Percentiles rank a stretch among this genome's conserved stretches.
phyloP scores from a whole-genome alignment of 208 protist species.

The Spongospora subterranea region DNA sequence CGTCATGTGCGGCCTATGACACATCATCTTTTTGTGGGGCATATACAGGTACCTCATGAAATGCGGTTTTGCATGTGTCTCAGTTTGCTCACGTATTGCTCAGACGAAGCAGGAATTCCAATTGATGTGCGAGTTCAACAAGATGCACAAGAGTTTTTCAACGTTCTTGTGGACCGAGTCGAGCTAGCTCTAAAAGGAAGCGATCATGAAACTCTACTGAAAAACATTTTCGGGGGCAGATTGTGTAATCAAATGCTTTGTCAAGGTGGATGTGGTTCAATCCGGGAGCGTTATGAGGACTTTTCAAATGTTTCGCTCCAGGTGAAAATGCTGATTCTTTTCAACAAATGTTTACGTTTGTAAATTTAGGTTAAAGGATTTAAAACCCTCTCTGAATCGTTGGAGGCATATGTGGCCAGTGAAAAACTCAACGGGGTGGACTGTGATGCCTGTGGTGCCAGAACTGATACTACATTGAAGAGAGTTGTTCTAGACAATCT shows the following conservation, averaged over 20 bases:
- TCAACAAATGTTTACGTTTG: neutral
- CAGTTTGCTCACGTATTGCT: neutral
- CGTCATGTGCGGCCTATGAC: neutral
- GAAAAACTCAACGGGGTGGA: constrained; percentile 55
- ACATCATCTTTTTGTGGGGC: constrained; percentile 42
- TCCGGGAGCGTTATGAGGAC: constrained; percentile 55
- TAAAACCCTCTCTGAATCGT: neutral
- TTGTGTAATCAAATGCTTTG: constrained; percentile 61
- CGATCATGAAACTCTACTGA: constrained; percentile 27
- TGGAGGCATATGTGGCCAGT: constrained; percentile 56
- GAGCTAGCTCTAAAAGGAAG: constrained; percentile 54
- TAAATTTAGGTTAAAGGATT: constrained; percentile 15
- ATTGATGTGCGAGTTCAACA: constrained; percentile 60
- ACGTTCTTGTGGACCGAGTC: constrained; percentile 59
- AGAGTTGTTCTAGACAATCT: constrained; percentile 55
- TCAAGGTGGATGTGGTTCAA: constrained; percentile 55
- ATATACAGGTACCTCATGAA: neutral
- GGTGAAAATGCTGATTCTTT: neutral
- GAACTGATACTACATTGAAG: constrained; percentile 49
- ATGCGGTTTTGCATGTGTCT: neutral
- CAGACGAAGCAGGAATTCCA: constrained; percentile 50
- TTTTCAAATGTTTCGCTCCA: constrained; percentile 55
- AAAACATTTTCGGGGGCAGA: constrained; percentile 51
- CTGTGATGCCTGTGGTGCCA: constrained; percentile 43
- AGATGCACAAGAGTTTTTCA: constrained; percentile 64